Conservation (phyloP, 163 green algal genomes). For the Picocystis sp. region DNA sequence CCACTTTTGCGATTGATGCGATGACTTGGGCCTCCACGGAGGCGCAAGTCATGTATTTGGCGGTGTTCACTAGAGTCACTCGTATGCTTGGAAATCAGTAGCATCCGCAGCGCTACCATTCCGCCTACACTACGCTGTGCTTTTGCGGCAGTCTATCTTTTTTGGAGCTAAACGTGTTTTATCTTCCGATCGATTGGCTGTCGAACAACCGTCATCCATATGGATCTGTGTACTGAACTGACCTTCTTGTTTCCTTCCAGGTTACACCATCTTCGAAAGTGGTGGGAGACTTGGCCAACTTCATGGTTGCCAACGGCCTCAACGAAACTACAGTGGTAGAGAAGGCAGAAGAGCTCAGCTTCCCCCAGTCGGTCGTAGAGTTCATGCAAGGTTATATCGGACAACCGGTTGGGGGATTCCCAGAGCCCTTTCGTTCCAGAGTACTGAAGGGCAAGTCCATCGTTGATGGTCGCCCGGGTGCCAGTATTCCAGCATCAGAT, state of each 20-base stretch:
- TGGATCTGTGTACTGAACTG: neutral
- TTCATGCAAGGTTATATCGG: constrained; percentile 74
- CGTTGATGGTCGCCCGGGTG: constrained; percentile 51
- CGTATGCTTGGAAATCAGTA: too few species aligned
- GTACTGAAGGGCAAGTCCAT: constrained; percentile 43
- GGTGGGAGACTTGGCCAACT: constrained; percentile 87
- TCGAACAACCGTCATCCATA: too few species aligned
- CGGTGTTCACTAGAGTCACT: too few species aligned
- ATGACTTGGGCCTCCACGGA: too few species aligned
- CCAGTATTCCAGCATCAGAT: constrained; percentile 39
- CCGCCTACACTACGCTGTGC: too few species aligned
- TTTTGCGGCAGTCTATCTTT: too few species aligned
- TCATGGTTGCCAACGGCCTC: constrained; percentile 85
- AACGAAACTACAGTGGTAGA: constrained; percentile 58
- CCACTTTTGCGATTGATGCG: too few species aligned
- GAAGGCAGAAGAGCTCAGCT: constrained; percentile 49
- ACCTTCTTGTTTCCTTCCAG: neutral
- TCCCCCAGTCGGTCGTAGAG: constrained; percentile 76
- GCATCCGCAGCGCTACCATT: too few species aligned
- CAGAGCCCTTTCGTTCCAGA: constrained; percentile 59
- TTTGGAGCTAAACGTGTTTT: too few species aligned
- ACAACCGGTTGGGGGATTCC: constrained; percentile 67
- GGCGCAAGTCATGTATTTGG: too few species aligned
- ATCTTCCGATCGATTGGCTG: too few species aligned
- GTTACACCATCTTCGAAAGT: constrained; percentile 41